Base-by-base conservation (phyloP, 192 early-diverging fungal species). In the Dimargaris xerosporica region DNA sequence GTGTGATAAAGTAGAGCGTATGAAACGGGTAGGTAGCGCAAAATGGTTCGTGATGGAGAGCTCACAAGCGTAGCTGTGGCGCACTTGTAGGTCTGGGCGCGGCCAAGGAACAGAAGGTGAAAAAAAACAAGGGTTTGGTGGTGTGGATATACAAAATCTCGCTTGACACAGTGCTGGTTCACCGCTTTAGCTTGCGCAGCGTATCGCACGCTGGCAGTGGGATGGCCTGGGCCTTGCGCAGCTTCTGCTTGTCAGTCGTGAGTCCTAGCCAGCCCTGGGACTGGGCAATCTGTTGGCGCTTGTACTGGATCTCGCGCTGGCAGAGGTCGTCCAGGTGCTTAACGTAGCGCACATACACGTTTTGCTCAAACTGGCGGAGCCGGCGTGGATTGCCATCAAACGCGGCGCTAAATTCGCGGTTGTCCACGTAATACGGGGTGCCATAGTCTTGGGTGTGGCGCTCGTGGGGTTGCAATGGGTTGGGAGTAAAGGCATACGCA, bases 361-460 rank as follows among this genome's bases (percentile, higher is more conserved):
- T 73, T 13, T 80, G 67, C 66, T 97, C 92, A 66, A 88, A 81
- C 59, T 79, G 66, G 19, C 71, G 65, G 31, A 90, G 62, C 64
- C 81, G 80, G 55, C 74, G 54, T 26, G 73, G 65, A 62, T 70
- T 64, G 50, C 73, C 56, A 34, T 64, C 69, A 43, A 64, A 69
- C 34, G 53, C 42, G 21, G 17, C 59, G 23, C 66, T 64, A 67
- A 82, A 79, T 51, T 83, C 77, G 31, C 62, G 52, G 23, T 58
- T 54, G 61, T 93, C 82, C n/a, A 97, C 87, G 71, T 77, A 97
- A 71, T 93, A 97, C 13, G 67, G 72, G 2, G 94, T 81, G 10
- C 77, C 69, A 48, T 82, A 81, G n/a, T 60, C 46, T 2, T 64
- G 51, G 7, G 94, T 93, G 23, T 59, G 58, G 17, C 85, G 78